Evolutionary conservation across 2,329 filamentous ascomycete genomes (phyloP), one percentile per base, ranked within the genome.

Genomic region (Cyclaneusma minus): DNA sequence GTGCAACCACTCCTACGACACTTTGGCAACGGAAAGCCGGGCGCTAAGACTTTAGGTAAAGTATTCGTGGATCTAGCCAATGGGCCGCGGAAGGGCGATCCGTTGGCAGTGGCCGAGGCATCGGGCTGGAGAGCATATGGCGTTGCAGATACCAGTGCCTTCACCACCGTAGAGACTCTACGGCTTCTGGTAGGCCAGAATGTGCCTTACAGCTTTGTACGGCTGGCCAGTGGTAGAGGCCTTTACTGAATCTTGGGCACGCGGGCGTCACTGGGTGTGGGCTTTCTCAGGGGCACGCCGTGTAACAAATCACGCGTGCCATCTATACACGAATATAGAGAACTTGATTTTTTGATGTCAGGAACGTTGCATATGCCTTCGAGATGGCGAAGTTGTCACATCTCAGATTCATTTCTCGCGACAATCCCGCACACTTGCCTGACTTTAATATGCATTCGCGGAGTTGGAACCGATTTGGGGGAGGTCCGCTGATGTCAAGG

Each of bases 191-290:
- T 87, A 7, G 82, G 82, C 7, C 80, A 89, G 54, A 89, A 89
- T 47, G 80, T 89, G 30, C 79, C 78, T 5, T 87, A 83, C 51
- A 84, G 80, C 51, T 91, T 91, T 55, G 82, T 89, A 21, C 63
- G 80, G 25, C 57, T 89, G 45, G 79, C 81, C 20, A 65, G 62
- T 36, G 68, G 68, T 13, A 52, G 65, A 39, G 61, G 60, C 12
- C 41, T 68, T 35, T 65, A 47, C 28, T 51, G 32, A 43, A 15
- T n/a, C 18, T 19, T 13, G 20, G 11, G 29, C 22, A 15, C n/a
- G n/a, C n/a, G n/a, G n/a, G n/a, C n/a, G n/a, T n/a, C n/a, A n/a
- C n/a, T n/a, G n/a, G n/a, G n/a, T n/a, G n/a, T n/a, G n/a, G n/a
- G n/a, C n/a, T n/a, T n/a, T n/a, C n/a, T n/a, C n/a, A n/a, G n/a